These are phyloP conservation scores for Penicillium pancosmium DNA, from an alignment of 495 filamentous ascomycete genomes.

Conservation along the genomic window DNA sequence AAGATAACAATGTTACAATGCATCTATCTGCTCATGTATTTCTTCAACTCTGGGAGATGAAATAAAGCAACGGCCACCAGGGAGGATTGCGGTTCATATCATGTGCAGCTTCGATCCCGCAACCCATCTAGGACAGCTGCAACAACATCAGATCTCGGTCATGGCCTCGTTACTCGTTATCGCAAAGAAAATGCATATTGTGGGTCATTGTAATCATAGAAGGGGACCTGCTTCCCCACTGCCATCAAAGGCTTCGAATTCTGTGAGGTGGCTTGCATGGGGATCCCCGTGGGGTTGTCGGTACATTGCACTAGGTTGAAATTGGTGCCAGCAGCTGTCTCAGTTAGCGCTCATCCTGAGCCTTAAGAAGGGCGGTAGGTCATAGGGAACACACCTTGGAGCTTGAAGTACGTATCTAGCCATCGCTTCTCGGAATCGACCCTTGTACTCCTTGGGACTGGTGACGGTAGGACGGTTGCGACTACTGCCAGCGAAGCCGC, in stretches of 20 bases:
- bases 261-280: constrained; percentile 24
- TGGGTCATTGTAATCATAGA: constrained; percentile 4
- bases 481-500: constrained; percentile 80
- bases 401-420: constrained; percentile 81
- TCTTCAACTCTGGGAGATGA: too few species aligned
- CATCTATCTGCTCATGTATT: too few species aligned
- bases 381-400: constrained; percentile 54
- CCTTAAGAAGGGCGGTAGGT: not conserved
- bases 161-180: constrained; percentile 23
- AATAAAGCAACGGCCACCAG: not conserved
- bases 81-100: not conserved
- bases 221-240: constrained; percentile 9
- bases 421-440: constrained; percentile 95
- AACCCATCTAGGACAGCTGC: not conserved
- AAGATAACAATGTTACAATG: too few species aligned
- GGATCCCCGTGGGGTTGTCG: constrained; percentile 43
- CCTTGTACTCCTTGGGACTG: constrained; percentile 96
- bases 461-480: constrained; percentile 94
- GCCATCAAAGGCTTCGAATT: constrained; percentile 32
- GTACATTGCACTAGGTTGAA: constrained; percentile 55
- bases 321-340: constrained; percentile 71
- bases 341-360: constrained; percentile 8
- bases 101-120: not conserved
- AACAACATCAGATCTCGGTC: constrained; percentile 11
- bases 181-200: not conserved